Evolutionary conservation across 257 asterid species (phyloP), one percentile per base, ranked within the genome.

Genomic region (Primulina tabacum): DNA sequence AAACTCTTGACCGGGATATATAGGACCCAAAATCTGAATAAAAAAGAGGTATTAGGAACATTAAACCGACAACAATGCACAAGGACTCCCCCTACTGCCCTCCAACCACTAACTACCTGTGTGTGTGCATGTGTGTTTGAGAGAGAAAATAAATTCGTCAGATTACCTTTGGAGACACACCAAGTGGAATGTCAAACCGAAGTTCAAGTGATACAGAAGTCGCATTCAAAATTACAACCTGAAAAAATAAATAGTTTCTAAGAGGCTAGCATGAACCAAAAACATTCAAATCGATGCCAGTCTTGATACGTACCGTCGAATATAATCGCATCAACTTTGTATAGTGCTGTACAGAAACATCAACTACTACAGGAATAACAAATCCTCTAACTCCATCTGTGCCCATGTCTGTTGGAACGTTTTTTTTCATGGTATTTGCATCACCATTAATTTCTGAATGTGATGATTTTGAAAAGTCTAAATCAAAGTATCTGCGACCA

Each of bases 121-220:
- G 73, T 62, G 58, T 69, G 64, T 60, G 66, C 74, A 35, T 34
- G 67, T 26, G 73, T 62, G 60, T 71, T 60, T 60, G 64, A 75
- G 66, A 72, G 56, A 60, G 18, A 60, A 67, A 60, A 69, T 35
- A 62, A 65, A 21, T 58, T 63, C 20, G 60, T 35, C 40, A 72
- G 62, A 77, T 76, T 85, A 92, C 98, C 97, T 86, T 90, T 50
- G 98, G 96, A 76, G 98, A 77, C 65, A 93, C 86, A 62, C 98
- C 97, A 81, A 93, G 85, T 56, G 98, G 97, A 78, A 93, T 93
- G 79, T 90, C 98, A 75, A 93, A 90, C 66, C 96, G 92, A 68
- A 93, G 82, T 86, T 93, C 98, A 79, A 93, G 88, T 30, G 88
- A 80, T 72, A 87, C 82, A 9, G 94, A 81, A 71, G 98, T 88